Conservation (phyloP, 495 filamentous ascomycete genomes). For the Penicillium samsonianum region DNA sequence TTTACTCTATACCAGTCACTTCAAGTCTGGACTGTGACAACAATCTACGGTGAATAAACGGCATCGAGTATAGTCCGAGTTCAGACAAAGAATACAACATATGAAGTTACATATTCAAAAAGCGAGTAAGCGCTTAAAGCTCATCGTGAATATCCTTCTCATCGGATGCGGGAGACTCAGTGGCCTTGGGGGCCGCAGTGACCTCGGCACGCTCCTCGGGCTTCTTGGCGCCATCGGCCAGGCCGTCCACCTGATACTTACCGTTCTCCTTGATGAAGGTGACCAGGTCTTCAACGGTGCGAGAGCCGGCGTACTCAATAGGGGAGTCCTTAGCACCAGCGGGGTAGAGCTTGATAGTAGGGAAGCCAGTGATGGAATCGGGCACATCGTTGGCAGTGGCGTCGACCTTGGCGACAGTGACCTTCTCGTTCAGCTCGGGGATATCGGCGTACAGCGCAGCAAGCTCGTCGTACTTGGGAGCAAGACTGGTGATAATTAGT, state of each 20-base stretch:
- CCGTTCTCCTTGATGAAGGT: conserved; percentile 95
- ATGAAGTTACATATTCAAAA: conserved; percentile 24
- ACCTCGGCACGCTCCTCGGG: conserved; percentile 34
- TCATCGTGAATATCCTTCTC: conserved; percentile 45
- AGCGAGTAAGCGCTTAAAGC: conserved; percentile 33
- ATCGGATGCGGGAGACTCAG: conserved; percentile 33
- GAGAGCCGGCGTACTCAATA: conserved; percentile 82
- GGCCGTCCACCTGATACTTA: conserved; percentile 74
- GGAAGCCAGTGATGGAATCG: conserved; percentile 96
- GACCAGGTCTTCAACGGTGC: conserved; percentile 91
- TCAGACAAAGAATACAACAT: conserved; percentile 22
- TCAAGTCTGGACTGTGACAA: background rate
- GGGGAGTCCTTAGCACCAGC: conserved; percentile 84
- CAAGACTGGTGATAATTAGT: conserved; percentile 44
- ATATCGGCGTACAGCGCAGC: conserved; percentile 72
- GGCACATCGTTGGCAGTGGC: conserved; percentile 96
- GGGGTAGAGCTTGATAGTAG: conserved; percentile 97
- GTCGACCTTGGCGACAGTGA: conserved; percentile 96
- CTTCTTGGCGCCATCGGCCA: conserved; percentile 47
- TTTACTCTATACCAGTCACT: background rate
- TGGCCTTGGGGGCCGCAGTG: conserved; percentile 25
- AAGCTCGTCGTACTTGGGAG: conserved; percentile 80
- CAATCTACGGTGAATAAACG: background rate
- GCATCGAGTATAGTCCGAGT: conserved; percentile 17
- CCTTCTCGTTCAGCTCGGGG: conserved; percentile 73